Base-by-base conservation (phyloP, 2,329 filamentous ascomycete species). In the Aspergillus transmontanensis region DNA sequence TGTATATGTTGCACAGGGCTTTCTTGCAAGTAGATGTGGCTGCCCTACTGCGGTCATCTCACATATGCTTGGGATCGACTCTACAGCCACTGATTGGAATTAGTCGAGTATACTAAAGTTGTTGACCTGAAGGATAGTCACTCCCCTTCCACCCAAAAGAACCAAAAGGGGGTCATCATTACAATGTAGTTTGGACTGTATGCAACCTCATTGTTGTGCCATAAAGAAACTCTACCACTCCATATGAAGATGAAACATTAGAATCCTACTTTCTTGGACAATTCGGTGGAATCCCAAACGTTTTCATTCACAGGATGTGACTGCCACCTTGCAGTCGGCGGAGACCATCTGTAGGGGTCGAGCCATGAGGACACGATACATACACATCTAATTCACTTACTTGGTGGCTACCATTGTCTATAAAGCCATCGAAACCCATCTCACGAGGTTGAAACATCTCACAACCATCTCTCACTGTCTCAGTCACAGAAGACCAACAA, bases 401-500 rank as follows among this genome's bases (percentile, higher is more conserved):
- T n/a, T 16, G 16, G 48, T 19, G 16, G 19, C 10, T 16, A 10
- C 19, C 19, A 12, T 32, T 19, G 16, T n/a, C 28, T 32, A 51
- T n/a, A 32, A 32, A 32, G 4, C 10, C 28, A 32, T 23, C 28
- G 7, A 4, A 51, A 16, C 16, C 28, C 28, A 10, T n/a, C 28
- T n/a, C 26, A 32, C 26, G 11, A 34, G 9, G 4, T 23, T 21
- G 16, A 19, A 21, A 16, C 48, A 51, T n/a, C 23, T 30, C 14
- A 48, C 45, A 51, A 51, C 28, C 48, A n/a, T 32, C 48, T 51
- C 23, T 51, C n/a, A 10, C 6, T 32, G 26, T 50, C 48, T 51
- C 16, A 51, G 48, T 28, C 19, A 9, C 26, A 32, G 28, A 14
- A 14, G 19, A 32, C 10, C 9, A 32, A 32, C 48, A 51, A 51